Base-by-base conservation (phyloP, 768 basidiomycete genomes). In the Crassisporium funariophilum region DNA sequence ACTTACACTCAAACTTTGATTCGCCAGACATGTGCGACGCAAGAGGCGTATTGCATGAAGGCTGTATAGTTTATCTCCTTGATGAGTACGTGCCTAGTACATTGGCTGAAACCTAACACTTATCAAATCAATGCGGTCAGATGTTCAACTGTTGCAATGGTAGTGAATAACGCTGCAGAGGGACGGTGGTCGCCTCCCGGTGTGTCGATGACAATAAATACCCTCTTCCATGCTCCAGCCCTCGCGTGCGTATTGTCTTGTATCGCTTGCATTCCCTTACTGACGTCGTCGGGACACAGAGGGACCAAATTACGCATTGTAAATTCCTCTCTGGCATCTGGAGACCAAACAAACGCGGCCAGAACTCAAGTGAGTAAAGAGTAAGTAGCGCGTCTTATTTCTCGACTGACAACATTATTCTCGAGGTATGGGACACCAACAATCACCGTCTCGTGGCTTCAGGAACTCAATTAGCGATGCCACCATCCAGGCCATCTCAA, bases 161-260 rank as follows among this genome's bases (percentile, higher is more conserved):
- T 57, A 0, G 64, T 69, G 5, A 42, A 72, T 34, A 67, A 69
- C 20, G 57, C 60, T 10, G 62, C 64, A 1, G 59, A 67, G 13
- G 67, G 70, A 6, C 63, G 61, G 3, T 9, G 15, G 10, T 58
- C 58, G 5, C 49, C 55, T 8, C 45, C 64, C 1, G 72, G 72
- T 6, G 74, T 78, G 19, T 77, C 78, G 1, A 74, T 74, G 42
- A 67, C 57, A 2, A 74, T 81, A 53, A 71, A 78, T 43, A 61
- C 66, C 2, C 50, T 71, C n/a, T 79, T 72, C 50, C 76, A 81
- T 52, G 62, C 70, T 4, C 64, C 69, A 1, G 76, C 72, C 1
- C 47, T 58, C 15, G 43, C 64, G 80, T 70, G 53, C 35, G 72
- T 64, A 12, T 16, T 37, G 7, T 15, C 31, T 31, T 24, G 5